Conservation (phyloP, 164 flowering plant genomes). For the Amborella trichopoda region DNA sequence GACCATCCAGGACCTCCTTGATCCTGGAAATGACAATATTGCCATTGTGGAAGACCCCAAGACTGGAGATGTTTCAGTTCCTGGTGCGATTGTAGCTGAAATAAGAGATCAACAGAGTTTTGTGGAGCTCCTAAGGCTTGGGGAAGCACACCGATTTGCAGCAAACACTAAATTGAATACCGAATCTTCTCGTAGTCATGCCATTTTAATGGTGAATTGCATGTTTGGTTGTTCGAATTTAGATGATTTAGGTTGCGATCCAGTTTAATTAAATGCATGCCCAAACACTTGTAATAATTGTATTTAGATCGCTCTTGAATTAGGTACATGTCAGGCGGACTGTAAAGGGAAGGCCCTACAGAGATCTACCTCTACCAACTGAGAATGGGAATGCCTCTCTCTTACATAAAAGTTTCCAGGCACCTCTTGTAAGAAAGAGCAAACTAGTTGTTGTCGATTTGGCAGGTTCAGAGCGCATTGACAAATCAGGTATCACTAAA, state of each 20-base stretch:
- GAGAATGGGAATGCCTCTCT: slow-evolving; percentile 43
- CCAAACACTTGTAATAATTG: too few relatives aligned
- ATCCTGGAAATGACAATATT: slow-evolving; percentile 80
- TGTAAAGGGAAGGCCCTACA: slow-evolving; percentile 34
- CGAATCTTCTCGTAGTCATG: slow-evolving; percentile 97
- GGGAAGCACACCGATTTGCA: slow-evolving; percentile 93
- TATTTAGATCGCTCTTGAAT: slow-evolving; percentile 9
- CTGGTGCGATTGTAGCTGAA: slow-evolving; percentile 69
- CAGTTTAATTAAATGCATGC: too few relatives aligned
- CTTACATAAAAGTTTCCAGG: slow-evolving; percentile 37
- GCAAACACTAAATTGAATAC: slow-evolving; percentile 92
- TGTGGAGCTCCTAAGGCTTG: slow-evolving; percentile 62
- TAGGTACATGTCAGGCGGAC: slow-evolving; percentile 73
- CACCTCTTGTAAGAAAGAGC: slow-evolving; percentile 70
- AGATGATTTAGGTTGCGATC: too few relatives aligned
- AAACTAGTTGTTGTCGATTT: slow-evolving; percentile 94
- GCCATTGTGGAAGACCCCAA: slow-evolving; percentile 87
- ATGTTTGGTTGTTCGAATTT: neutral
- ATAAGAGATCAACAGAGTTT: slow-evolving; percentile 79
- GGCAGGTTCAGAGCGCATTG: slow-evolving; percentile 96
- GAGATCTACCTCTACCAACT: slow-evolving; percentile 29
- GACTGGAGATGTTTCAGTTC: slow-evolving; percentile 91
- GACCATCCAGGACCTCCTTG: slow-evolving; percentile 91
- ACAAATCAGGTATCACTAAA: slow-evolving; percentile 64
- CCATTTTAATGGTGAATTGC: slow-evolving; percentile 68